Conservation (phyloP, 306 rosid species). For the Sindora glabra region DNA sequence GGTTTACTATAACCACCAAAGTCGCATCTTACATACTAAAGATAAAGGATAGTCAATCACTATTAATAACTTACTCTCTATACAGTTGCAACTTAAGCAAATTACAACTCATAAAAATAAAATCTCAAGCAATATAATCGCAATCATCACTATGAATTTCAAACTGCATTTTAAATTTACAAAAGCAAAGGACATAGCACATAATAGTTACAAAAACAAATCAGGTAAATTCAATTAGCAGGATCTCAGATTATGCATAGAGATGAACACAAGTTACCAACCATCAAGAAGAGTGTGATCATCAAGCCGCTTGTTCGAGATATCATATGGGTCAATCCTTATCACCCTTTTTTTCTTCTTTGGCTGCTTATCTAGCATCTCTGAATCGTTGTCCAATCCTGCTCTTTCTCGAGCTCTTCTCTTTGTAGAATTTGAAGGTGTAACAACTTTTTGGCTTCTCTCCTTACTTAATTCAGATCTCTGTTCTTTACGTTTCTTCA, state of each 20-base stretch:
- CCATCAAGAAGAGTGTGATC: constrained; percentile 46
- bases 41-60: background rate
- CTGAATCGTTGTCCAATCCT: constrained; percentile 24
- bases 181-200: background rate
- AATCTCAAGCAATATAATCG: constrained; percentile 1
- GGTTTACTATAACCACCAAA: background rate
- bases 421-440: constrained; percentile 25
- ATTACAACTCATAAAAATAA: background rate
- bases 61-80: background rate
- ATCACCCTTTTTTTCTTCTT: constrained; percentile 65
- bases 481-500: constrained; percentile 27
- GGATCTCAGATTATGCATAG: constrained; percentile 3
- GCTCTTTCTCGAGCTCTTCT: constrained; percentile 20
- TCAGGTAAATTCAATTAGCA: background rate
- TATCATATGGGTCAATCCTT: constrained; percentile 58
- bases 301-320: constrained; percentile 76
- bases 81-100: background rate
- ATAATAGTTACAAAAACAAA: background rate
- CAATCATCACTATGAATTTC: background rate
- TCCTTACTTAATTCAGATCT: constrained; percentile 23
- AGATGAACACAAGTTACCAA: constrained; percentile 20
- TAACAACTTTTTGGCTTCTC: constrained; percentile 13
- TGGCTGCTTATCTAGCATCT: constrained; percentile 30
- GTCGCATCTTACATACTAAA: background rate
- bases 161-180: background rate